Evolutionary conservation across 176 grass and related monocot genomes (phyloP).

Genomic region (Puya raimondii): DNA sequence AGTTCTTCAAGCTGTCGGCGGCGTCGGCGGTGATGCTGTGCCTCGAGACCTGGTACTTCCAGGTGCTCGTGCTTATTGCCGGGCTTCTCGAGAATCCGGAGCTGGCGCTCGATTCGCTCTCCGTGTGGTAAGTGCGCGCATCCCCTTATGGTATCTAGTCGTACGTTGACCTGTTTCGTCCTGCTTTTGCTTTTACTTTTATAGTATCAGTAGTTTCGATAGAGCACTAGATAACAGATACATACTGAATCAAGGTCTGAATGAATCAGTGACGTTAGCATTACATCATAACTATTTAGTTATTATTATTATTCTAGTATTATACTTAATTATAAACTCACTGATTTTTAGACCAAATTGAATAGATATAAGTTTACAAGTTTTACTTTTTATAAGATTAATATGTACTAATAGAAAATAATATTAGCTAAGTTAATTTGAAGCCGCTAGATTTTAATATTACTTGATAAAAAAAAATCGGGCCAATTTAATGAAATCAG

Average conservation of each 20-base stretch:
- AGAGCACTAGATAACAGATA: neutral
- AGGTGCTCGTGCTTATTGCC: slow-evolving; percentile 31
- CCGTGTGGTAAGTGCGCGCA: slow-evolving; percentile 32
- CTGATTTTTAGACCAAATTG: too few relatives aligned
- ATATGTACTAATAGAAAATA: too few relatives aligned
- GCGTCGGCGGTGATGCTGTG: slow-evolving; percentile 49
- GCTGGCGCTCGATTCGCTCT: slow-evolving; percentile 45
- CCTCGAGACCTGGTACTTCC: slow-evolving; percentile 38
- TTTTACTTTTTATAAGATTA: too few relatives aligned
- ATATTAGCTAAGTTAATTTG: too few relatives aligned
- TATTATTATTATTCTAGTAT: too few relatives aligned
- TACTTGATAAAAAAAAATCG: too few relatives aligned
- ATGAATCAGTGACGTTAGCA: too few relatives aligned
- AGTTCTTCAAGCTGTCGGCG: slow-evolving; percentile 34
- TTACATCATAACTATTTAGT: neutral
- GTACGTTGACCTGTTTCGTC: neutral
- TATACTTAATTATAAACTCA: too few relatives aligned
- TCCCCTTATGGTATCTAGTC: neutral
- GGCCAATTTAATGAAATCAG: too few relatives aligned
- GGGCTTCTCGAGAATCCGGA: slow-evolving; percentile 33
- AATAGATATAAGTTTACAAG: too few relatives aligned
- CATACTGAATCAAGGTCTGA: too few relatives aligned
- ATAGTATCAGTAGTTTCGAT: neutral
- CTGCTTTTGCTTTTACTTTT: neutral
- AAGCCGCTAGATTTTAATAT: too few relatives aligned